phyloP scores from a whole-genome alignment of 768 basidiomycete species.

The Boletus sp. region DNA sequence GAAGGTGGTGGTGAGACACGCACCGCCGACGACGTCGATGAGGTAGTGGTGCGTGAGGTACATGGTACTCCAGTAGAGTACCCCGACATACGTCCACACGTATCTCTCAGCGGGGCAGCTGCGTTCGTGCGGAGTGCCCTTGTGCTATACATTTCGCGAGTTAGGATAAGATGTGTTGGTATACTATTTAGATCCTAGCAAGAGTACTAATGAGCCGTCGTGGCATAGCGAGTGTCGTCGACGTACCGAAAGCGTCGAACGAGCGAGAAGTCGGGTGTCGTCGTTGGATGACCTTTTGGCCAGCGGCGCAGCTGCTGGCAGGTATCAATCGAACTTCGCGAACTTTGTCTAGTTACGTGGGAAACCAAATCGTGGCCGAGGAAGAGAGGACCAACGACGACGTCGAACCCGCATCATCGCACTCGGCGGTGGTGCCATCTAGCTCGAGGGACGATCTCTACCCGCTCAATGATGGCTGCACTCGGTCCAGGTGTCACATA shows the following conservation, averaged over 20 bases:
- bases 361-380: no score
- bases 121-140: slow-evolving; percentile 6
- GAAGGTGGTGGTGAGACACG: no score
- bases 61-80: slow-evolving; percentile 98
- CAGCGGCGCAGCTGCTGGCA: no score
- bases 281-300: no score
- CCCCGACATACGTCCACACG: slow-evolving; percentile 79
- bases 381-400: no score
- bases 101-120: slow-evolving; percentile 31
- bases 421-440: neutral
- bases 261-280: no score
- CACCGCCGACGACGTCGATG: slow-evolving; percentile 91
- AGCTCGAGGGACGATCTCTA: no score
- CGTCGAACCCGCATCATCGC: neutral
- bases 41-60: slow-evolving; percentile 98
- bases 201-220: neutral
- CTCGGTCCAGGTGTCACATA: neutral
- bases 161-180: neutral
- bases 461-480: neutral
- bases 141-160: neutral
- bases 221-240: neutral
- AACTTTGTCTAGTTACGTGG: no score
- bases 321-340: no score
- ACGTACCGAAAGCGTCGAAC: neutral
- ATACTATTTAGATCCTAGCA: neutral